phyloP scores from a whole-genome alignment of 768 basidiomycete species.

The Phylloporus sp. region DNA sequence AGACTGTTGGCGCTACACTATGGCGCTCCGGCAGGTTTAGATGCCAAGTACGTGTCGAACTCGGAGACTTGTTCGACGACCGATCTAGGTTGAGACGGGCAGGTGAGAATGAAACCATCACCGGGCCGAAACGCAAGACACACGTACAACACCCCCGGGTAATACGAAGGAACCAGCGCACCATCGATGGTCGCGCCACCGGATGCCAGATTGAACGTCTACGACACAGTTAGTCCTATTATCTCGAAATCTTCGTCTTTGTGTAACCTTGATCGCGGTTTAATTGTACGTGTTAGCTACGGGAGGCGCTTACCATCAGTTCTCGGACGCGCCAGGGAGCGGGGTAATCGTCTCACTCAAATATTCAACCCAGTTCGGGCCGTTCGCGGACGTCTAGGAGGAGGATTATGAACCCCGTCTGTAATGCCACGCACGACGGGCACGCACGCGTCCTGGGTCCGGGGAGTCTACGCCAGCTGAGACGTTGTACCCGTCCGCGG shows the following conservation, averaged over 20 bases:
- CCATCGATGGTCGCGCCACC: slow-evolving; percentile 64
- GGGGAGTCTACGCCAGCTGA: slow-evolving; percentile 50
- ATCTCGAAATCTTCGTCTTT: not conserved
- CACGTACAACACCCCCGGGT: slow-evolving; percentile 48
- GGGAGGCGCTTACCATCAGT: slow-evolving; percentile 6
- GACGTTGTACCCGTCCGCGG: slow-evolving; percentile 54
- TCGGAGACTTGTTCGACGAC: slow-evolving; percentile 54
- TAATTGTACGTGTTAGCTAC: slow-evolving; percentile 52
- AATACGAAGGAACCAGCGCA: slow-evolving; percentile 49
- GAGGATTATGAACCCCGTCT: slow-evolving; percentile 3
- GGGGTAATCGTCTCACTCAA: slow-evolving; percentile 36
- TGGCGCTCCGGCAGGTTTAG: slow-evolving; percentile 45
- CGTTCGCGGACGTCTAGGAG: slow-evolving; percentile 51
- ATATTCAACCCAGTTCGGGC: slow-evolving; percentile 57
- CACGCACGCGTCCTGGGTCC: slow-evolving; percentile 46
- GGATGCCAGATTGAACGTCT: slow-evolving; percentile 64
- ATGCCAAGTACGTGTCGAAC: slow-evolving; percentile 44
- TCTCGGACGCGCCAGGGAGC: too few species aligned
- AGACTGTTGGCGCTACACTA: slow-evolving; percentile 56
- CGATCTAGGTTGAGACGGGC: too few species aligned
- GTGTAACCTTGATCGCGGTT: slow-evolving; percentile 45
- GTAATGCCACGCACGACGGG: not conserved
- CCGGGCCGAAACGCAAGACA: too few species aligned
- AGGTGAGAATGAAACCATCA: too few species aligned
- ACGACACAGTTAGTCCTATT: slow-evolving; percentile 8